Conservation (phyloP, 371 early-diverging fungal species). For the Mycotypha africana region DNA sequence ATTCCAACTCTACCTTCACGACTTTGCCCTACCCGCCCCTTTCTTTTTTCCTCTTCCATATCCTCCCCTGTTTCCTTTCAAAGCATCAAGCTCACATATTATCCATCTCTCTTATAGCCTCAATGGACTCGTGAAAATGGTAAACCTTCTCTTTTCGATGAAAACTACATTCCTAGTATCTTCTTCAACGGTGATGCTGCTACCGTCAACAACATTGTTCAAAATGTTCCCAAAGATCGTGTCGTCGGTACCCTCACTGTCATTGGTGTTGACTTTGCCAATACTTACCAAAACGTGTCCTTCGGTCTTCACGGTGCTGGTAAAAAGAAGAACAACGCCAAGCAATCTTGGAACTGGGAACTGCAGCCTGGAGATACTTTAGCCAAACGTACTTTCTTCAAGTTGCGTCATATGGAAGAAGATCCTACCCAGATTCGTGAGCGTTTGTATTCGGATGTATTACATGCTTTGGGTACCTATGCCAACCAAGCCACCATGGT, state of each 20-base stretch:
- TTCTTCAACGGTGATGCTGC: conserved; percentile 32
- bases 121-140: conserved; percentile 45
- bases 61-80: too few species aligned
- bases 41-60: too few species aligned
- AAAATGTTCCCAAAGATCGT: conserved; percentile 18
- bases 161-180: conserved; percentile 46
- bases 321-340: conserved; percentile 52
- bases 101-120: conserved; percentile 24
- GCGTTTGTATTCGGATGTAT: conserved; percentile 47
- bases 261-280: conserved; percentile 37
- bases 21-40: too few species aligned
- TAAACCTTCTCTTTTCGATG: conserved; percentile 41
- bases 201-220: conserved; percentile 22
- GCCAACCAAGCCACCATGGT: conserved; percentile 49
- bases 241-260: conserved; percentile 32
- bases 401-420: conserved; percentile 53
- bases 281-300: conserved; percentile 25
- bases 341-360: conserved; percentile 51
- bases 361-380: conserved; percentile 24
- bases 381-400: conserved; percentile 46
- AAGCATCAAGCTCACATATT: too few species aligned
- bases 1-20: neutral
- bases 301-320: conserved; percentile 53
- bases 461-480: conserved; percentile 44
- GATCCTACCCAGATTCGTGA: conserved; percentile 60